phyloP scores from a whole-genome alignment of 2,329 filamentous ascomycete genomes.

The Xylariaceae sp. region DNA sequence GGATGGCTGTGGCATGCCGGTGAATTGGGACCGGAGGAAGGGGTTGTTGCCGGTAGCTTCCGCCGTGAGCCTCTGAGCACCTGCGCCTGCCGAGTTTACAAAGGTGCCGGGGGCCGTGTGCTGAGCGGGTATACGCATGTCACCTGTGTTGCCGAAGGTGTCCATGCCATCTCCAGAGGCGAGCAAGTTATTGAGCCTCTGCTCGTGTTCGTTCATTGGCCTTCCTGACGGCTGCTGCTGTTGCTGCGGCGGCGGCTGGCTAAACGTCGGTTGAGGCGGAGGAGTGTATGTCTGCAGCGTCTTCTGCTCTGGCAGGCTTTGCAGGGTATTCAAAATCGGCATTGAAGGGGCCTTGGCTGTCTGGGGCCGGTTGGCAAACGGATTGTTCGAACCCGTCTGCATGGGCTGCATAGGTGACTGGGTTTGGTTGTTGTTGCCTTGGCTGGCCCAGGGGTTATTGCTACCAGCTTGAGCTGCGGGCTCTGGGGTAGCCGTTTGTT shows the following conservation, averaged over 20 bases:
- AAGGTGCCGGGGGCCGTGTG: slow-evolving; percentile 95
- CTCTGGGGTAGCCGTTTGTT: slow-evolving; percentile 40
- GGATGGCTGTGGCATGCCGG: slow-evolving; percentile 59
- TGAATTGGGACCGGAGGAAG: slow-evolving; percentile 78
- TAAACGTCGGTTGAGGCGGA: slow-evolving; percentile 35
- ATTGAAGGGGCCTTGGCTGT: slow-evolving; percentile 50
- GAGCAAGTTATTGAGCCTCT: slow-evolving; percentile 79
- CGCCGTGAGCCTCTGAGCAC: slow-evolving; percentile 60
- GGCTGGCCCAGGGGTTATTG: slow-evolving; percentile 88
- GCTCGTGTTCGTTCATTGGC: slow-evolving; percentile 55
- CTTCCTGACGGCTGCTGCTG: slow-evolving; percentile 42
- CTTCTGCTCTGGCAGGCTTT: slow-evolving; percentile 68
- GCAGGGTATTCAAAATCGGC: slow-evolving; percentile 59
- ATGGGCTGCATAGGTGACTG: slow-evolving; percentile 66
- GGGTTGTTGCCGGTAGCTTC: slow-evolving; percentile 82
- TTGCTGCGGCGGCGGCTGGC: slow-evolving; percentile 31
- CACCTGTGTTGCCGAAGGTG: slow-evolving; percentile 95
- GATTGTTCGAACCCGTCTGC: slow-evolving; percentile 94
- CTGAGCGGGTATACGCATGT: slow-evolving; percentile 89
- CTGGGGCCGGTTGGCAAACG: slow-evolving; percentile 68
- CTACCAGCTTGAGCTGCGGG: slow-evolving; percentile 65
- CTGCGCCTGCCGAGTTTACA: slow-evolving; percentile 86
- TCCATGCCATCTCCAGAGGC: slow-evolving; percentile 87
- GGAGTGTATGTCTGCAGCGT: slow-evolving; percentile 49
- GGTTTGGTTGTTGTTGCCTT: slow-evolving; percentile 44